Base-by-base conservation (phyloP, 2,329 filamentous ascomycete genomes). In the Neoscytalidium dimidiatum region DNA sequence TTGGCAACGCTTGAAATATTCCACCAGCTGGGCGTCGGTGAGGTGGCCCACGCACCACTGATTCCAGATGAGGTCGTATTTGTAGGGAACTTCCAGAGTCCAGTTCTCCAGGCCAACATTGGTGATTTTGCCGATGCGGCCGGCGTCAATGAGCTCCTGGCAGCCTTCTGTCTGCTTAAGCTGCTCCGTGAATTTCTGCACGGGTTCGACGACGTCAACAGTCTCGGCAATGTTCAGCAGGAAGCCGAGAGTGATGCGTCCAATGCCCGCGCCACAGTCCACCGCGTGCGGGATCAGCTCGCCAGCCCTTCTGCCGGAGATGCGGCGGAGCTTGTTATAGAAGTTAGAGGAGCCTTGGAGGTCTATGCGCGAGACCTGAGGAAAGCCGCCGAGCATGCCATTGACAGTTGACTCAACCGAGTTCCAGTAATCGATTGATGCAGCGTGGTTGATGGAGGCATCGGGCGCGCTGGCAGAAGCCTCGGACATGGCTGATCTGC, bases 1-100 rank as follows among this genome's bases (percentile, higher is more conserved):
- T 17, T 62, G 23, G 74, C 91, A 91, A 28, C 86, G 82, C 64
- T 79, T 70, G 17, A 97, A 77, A 71, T 89, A 96, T 2, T 79
- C 80, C 0, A 90, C 81, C 3, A 97, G 74, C 74, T 96, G 88
- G 7, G 77, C 78, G 73, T 97, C 92, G 0, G 86, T 92, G 63
- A 97, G 80, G 75, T 97, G 90, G 26, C 92, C 90, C 7, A 94
- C 78, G 76, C 93, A 97, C 93, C 94, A 97, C 77, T 97, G 94
- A 61, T 86, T 90, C 92, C 92, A 97, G 67, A 97, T 88, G 51
- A 97, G 76, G 74, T 94, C 90, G 77, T 97, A 97, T 56, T 78
- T 75, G 8, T 65, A 61, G 5, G 53, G 21, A 77, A 71, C 21
- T 73, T 71, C 6, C 77, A 72, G 0, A 75, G 75, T 49, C 92